Evolutionary conservation across 495 filamentous ascomycete genomes (phyloP), one percentile per base, ranked within the genome.

Genomic region (Talaromyces liani): DNA sequence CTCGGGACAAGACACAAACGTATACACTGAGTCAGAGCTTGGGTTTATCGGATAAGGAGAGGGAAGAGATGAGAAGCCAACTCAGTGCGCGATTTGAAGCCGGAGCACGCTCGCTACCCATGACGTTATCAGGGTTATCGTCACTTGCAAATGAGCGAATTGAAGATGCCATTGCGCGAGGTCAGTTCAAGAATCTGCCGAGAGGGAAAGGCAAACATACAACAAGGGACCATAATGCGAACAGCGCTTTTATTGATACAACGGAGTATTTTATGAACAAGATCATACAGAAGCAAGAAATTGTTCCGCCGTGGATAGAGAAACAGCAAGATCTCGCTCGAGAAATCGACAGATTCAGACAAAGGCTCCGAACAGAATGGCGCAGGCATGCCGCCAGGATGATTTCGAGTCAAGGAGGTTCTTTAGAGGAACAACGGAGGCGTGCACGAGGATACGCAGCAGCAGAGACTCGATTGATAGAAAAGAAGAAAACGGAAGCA

Each of bases 241-340:
- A 87, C 65, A 94, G 87, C 69, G 92, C 95, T 0, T 98, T 94
- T 71, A 82, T 98, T 36, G 92, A 98, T 71, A 98, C 94, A 1
- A 98, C 95, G 0, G 93, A 97, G 74, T 97, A 97, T 71, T 91
- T 98, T 67, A 88, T 98, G 87, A 98, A 98, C 72, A 96, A 95
- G 76, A 97, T 98, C 71, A 97, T 98, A 65, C 88, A 97, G 76
- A 89, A 90, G 62, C 94, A 98, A 72, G 94, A 82, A 57, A 81
- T 84, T 62, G 79, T 79, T 31, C 80, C 72, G 54, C 81, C 76
- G 5, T 83, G 73, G 95, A 97, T 98, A 57, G 94, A 98, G 73
- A 98, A 97, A 71, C 94, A 98, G 73, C 94, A 97, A 72, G 93
- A 97, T 67, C 78, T 98, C 7, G 80, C 87, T 5, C 85, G 81